These are phyloP conservation scores for Apiospora arundinis DNA, from an alignment of 2,329 filamentous ascomycete genomes.

Conservation along the genomic window DNA sequence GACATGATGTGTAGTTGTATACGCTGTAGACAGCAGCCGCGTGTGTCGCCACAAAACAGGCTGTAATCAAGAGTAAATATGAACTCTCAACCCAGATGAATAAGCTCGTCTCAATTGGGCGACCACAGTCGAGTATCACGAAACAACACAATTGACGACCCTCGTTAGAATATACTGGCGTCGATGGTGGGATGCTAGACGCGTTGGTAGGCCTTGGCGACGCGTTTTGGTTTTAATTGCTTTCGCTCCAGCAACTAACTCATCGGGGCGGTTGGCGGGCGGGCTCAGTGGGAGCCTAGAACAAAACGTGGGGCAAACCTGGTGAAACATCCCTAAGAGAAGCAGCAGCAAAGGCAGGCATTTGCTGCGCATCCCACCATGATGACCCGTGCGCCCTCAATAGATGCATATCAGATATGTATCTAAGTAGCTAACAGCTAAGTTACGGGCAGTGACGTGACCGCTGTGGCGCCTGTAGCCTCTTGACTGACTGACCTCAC, in stretches of 20 bases:
- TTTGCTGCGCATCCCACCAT: neutral
- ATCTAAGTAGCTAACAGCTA: neutral
- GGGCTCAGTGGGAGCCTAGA: neutral
- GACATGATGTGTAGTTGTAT: neutral
- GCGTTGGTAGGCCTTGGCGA: constrained; percentile 9
- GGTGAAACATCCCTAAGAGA: neutral
- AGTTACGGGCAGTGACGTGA: neutral
- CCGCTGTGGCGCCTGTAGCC: neutral
- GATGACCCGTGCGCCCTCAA: neutral
- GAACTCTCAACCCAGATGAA: neutral
- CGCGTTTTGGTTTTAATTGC: constrained; percentile 21
- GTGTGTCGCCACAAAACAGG: neutral
- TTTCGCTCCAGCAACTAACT: neutral
- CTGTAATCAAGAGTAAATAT: neutral
- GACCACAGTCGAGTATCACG: neutral
- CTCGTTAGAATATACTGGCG: neutral
- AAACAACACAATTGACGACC: neutral
- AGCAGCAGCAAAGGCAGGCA: too few species aligned
- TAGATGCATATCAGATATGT: constrained; percentile 11
- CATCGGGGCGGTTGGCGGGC: neutral
- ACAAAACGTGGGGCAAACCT: constrained; percentile 4
- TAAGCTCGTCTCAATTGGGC: neutral
- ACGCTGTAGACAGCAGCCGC: neutral
- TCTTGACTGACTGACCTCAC: neutral
- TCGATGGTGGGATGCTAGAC: constrained; percentile 2